Base-by-base conservation (phyloP, 2,329 filamentous ascomycete genomes). In the Nannizzia gypsea region DNA sequence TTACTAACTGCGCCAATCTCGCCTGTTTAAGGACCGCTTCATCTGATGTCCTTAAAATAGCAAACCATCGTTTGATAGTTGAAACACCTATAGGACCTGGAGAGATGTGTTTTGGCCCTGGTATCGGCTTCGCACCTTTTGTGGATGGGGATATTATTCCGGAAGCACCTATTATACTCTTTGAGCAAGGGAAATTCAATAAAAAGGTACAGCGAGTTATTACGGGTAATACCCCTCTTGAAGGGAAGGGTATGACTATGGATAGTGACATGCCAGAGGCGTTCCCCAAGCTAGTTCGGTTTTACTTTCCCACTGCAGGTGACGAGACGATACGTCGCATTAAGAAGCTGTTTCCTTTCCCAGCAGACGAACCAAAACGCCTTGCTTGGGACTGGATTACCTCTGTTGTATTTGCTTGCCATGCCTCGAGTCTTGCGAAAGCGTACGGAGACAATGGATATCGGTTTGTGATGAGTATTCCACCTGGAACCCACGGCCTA, bases 381-480 rank as follows among this genome's bases (percentile, higher is more conserved):
- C 52, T 63, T 3, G 61, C 56, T 3, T 59, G 61, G 61, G 55
- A 63, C 36, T 61, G 61, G 61, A 17, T 56, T 11, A 60, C 56
- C 11, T 60, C 56, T 26, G 40, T 58, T 22, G 11, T 61, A 6
- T 57, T 56, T 50, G 55, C 56, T 4, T 62, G 61, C 56, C 54
- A 60, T 34, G 34, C 59, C 2, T 2, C 20, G 38, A 52, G 28
- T 24, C 28, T 62, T 13, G n/a, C 56, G 20, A 44, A 40, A 6
- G 58, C 52, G 26, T 56, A 56, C 17, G 38, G 46, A 9, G 8
- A n/a, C n/a, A 52, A 52, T 11, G 55, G 22, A 26, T 26, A 26
- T 38, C 31, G 55, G n/a, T 57, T 13, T 28, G 17, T 38, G 28
- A 31, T 57, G 26, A n/a, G 46, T 31, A 52, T 52, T 52, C 46